phyloP scores from a whole-genome alignment of 352 stramenopile genomes.

The Phytophthora crassamura region DNA sequence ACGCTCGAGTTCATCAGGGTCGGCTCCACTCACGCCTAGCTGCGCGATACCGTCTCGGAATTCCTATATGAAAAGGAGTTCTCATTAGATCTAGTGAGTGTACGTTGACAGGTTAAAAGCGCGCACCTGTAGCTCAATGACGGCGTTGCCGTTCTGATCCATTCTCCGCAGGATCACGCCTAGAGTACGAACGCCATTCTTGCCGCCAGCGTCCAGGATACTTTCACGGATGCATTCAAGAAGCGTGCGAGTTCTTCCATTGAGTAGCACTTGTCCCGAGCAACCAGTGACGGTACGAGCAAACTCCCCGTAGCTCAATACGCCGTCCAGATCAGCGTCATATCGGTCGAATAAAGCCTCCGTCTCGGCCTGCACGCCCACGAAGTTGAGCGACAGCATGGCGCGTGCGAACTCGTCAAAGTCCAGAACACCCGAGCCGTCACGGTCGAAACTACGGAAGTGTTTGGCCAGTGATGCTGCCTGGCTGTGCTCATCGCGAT shows the following conservation, averaged over 20 bases:
- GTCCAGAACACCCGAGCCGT: constrained; percentile 75
- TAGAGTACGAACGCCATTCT: constrained; percentile 80
- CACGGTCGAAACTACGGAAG: constrained; percentile 82
- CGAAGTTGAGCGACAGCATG: constrained; percentile 89
- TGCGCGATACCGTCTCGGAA: constrained; percentile 63
- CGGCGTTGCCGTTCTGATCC: constrained; percentile 81
- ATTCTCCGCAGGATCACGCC: constrained; percentile 74
- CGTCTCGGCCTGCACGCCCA: constrained; percentile 86
- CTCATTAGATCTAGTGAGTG: background rate
- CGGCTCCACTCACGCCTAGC: constrained; percentile 46
- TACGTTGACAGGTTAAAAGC: background rate
- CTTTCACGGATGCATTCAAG: constrained; percentile 53
- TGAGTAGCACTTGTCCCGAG: constrained; percentile 14
- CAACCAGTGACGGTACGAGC: constrained; percentile 53
- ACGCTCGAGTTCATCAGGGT: constrained; percentile 52
- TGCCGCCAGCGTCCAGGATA: constrained; percentile 68
- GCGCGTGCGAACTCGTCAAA: constrained; percentile 90
- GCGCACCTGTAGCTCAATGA: constrained; percentile 66
- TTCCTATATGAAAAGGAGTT: constrained; percentile 38
- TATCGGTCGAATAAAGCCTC: constrained; percentile 91
- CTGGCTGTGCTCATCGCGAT: constrained; percentile 64
- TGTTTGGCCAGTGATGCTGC: constrained; percentile 63
- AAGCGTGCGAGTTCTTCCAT: constrained; percentile 35
- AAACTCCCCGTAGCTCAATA: constrained; percentile 84
- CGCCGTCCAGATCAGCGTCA: constrained; percentile 82